phyloP scores from a whole-genome alignment of 192 early-diverging fungal species.

The Diversispora epigaea region DNA sequence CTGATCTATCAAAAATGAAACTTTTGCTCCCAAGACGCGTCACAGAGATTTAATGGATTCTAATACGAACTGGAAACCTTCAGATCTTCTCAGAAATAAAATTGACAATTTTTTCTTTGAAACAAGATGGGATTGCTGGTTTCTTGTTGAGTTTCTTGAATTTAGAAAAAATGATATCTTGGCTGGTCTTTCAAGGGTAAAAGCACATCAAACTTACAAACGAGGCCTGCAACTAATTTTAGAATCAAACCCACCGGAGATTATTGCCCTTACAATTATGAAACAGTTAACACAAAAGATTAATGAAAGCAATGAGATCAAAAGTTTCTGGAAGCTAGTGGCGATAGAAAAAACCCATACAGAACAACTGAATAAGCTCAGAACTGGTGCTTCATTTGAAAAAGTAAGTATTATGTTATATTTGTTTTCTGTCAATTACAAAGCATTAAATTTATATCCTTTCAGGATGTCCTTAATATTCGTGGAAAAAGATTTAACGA shows the following conservation, averaged over 20 bases:
- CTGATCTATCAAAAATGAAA: too few species aligned
- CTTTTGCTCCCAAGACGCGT: background rate
- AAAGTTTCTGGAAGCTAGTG: conserved; percentile 28
- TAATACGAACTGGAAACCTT: conserved; percentile 21
- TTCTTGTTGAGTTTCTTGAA: conserved; percentile 29
- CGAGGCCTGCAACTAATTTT: conserved; percentile 25
- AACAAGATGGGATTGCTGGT: conserved; percentile 23
- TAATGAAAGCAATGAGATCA: conserved; percentile 21
- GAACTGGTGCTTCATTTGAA: conserved; percentile 29
- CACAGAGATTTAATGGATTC: background rate
- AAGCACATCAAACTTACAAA: conserved; percentile 21
- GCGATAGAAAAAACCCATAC: conserved; percentile 13
- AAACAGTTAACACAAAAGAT: conserved; percentile 32
- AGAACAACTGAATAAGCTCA: conserved; percentile 21
- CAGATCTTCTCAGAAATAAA: conserved; percentile 9
- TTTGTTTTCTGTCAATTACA: conserved; percentile 23
- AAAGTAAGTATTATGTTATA: conserved; percentile 23
- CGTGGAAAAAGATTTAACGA: conserved; percentile 10
- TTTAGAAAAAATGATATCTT: conserved; percentile 18
- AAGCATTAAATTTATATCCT: conserved; percentile 18
- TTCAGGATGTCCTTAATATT: conserved; percentile 20
- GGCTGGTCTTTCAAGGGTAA: conserved; percentile 7
- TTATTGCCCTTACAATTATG: conserved; percentile 21
- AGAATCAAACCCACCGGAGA: background rate
- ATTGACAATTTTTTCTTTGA: conserved; percentile 31